phyloP scores from a whole-genome alignment of 768 basidiomycete species.

The Boletus rufocinnamomeus region DNA sequence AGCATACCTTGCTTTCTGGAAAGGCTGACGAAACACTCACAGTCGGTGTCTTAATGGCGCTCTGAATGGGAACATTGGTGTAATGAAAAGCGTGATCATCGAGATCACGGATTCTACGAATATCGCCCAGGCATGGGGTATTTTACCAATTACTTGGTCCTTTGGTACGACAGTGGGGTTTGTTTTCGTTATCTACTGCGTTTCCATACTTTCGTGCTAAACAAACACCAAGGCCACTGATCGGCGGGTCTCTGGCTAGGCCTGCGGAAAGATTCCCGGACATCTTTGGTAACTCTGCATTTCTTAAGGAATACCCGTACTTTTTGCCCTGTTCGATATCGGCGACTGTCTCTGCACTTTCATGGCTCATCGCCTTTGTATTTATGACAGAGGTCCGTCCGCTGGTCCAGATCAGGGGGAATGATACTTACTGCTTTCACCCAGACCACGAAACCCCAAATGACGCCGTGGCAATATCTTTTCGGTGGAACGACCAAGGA shows the following conservation, averaged over 20 bases:
- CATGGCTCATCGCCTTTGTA: conserved; percentile 50
- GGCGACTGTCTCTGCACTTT: conserved; percentile 53
- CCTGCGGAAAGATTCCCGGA: conserved; percentile 68
- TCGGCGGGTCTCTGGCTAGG: conserved; percentile 64
- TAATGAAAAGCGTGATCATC: conserved; percentile 47
- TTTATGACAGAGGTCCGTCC: conserved; percentile 55
- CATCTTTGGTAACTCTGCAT: conserved; percentile 54
- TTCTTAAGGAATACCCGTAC: conserved; percentile 70
- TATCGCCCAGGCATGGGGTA: conserved; percentile 49
- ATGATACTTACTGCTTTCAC: neutral
- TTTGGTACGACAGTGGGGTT: conserved; percentile 46
- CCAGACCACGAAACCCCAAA: conserved; percentile 19
- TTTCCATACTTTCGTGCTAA: neutral
- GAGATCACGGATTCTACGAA: conserved; percentile 44
- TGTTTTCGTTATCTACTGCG: conserved; percentile 13
- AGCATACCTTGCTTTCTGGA: neutral
- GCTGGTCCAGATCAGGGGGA: neutral
- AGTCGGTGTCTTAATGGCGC: conserved; percentile 50
- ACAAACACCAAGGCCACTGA: conserved; percentile 51
- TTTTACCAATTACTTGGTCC: conserved; percentile 54
- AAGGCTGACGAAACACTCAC: neutral
- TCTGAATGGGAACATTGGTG: conserved; percentile 57
- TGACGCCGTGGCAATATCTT: conserved; percentile 21
- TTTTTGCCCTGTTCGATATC: conserved; percentile 70
- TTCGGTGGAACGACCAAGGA: conserved; percentile 10